These are phyloP conservation scores for Tylopilus sp. DNA, from an alignment of 768 basidiomycete genomes.

Conservation along the genomic window DNA sequence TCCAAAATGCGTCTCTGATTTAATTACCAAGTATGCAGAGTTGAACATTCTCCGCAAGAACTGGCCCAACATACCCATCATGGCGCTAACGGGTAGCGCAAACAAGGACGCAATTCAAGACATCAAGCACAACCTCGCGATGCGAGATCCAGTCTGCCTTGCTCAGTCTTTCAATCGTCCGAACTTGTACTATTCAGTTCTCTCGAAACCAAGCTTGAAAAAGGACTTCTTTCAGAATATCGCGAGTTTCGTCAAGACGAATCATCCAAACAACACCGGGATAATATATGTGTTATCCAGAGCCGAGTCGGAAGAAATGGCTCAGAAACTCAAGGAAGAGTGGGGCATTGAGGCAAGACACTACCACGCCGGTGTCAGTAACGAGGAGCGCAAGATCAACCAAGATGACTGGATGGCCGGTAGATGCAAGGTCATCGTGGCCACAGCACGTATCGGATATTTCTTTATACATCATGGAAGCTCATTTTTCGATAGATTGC, in stretches of 20 bases:
- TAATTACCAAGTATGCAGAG: constrained; percentile 54
- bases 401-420: constrained; percentile 75
- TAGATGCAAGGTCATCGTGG: constrained; percentile 78
- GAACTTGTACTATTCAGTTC: constrained; percentile 80
- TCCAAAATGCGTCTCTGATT: constrained; percentile 9
- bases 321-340: constrained; percentile 57
- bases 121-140: constrained; percentile 66
- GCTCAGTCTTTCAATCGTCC: constrained; percentile 88
- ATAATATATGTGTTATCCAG: constrained; percentile 83
- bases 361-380: constrained; percentile 80
- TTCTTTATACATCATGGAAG: not conserved
- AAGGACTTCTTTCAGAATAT: constrained; percentile 55
- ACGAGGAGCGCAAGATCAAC: constrained; percentile 56
- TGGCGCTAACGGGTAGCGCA: constrained; percentile 96
- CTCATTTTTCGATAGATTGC: constrained; percentile 57
- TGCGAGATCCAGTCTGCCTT: constrained; percentile 55
- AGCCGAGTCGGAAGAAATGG: constrained; percentile 76
- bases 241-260: constrained; percentile 57
- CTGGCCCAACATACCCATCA: constrained; percentile 83
- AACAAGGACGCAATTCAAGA: constrained; percentile 74
- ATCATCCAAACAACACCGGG: constrained; percentile 61
- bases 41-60: constrained; percentile 66
- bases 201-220: constrained; percentile 43
- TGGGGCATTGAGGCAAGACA: constrained; percentile 62
- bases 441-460: constrained; percentile 59